A percentile compares a stretch with the other conserved stretches of the same genome.
These are phyloP conservation scores for Glarea lozoyensis DNA, from an alignment of 495 filamentous ascomycete species.

Conservation along the genomic window DNA sequence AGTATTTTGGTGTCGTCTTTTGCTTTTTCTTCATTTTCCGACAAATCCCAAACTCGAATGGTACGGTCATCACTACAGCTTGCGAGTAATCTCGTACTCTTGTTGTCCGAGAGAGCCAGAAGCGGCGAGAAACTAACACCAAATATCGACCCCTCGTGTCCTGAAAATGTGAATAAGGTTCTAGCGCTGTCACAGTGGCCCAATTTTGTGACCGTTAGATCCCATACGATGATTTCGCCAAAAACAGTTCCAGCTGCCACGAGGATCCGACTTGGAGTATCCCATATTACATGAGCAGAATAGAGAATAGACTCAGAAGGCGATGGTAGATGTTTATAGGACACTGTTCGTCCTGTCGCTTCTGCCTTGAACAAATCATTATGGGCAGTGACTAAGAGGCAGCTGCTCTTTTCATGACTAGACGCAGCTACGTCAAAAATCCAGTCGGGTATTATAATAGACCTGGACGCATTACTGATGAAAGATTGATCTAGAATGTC, in stretches of 20 bases:
- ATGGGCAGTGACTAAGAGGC: constrained; percentile 69
- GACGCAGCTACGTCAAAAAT: constrained; percentile 64
- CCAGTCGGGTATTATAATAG: constrained; percentile 59
- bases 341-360: constrained; percentile 9
- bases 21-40: not conserved
- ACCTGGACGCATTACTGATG: constrained; percentile 6
- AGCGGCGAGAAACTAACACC: constrained; percentile 68
- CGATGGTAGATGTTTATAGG: constrained; percentile 38
- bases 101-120: constrained; percentile 30
- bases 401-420: constrained; percentile 21
- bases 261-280: constrained; percentile 49
- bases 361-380: constrained; percentile 52
- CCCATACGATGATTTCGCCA: constrained; percentile 89
- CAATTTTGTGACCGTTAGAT: constrained; percentile 35
- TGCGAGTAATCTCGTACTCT: constrained; percentile 52
- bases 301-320: constrained; percentile 83
- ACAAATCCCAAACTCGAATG: constrained; percentile 79
- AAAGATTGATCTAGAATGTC: not conserved
- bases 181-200: constrained; percentile 17
- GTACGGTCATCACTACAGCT: constrained; percentile 96
- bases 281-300: constrained; percentile 62
- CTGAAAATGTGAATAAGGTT: constrained; percentile 66
- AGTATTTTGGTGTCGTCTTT: constrained; percentile 1
- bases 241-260: constrained; percentile 87
- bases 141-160: constrained; percentile 92